Evolutionary conservation across 1,284 basidiomycete genomes (phyloP).

Genomic region (Xanthoconium separans): DNA sequence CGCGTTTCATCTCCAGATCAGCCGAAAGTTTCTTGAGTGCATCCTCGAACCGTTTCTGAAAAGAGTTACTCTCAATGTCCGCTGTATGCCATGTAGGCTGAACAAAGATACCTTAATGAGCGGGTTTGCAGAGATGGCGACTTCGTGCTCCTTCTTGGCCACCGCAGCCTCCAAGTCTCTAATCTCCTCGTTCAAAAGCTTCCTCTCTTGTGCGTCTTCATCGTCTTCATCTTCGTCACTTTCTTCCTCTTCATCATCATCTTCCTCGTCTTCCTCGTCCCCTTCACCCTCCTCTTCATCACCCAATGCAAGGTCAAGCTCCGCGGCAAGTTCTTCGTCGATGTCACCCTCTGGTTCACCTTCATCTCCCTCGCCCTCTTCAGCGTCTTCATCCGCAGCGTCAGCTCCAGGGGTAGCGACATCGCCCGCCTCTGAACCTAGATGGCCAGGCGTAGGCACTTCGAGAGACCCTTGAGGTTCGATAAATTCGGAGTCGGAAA

Average conservation of each 20-base stretch:
- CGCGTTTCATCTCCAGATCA: constrained; percentile 85
- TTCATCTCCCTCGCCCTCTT: constrained; percentile 58
- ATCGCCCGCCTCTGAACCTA: constrained; percentile 62
- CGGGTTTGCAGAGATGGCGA: constrained; percentile 85
- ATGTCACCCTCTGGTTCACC: constrained; percentile 64
- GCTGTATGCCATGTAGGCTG: not conserved
- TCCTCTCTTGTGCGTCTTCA: constrained; percentile 70
- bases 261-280: constrained; percentile 63
- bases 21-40: constrained; percentile 83
- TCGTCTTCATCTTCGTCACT: constrained; percentile 73
- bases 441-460: constrained; percentile 57
- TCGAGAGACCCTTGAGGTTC: constrained; percentile 64
- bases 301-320: constrained; percentile 68
- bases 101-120: constrained; percentile 70
- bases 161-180: constrained; percentile 87
- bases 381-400: constrained; percentile 59
- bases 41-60: constrained; percentile 90
- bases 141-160: constrained; percentile 81
- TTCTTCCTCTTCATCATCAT: constrained; percentile 61
- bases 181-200: constrained; percentile 86
- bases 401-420: constrained; percentile 52
- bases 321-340: constrained; percentile 75
- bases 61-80: constrained; percentile 8
- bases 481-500: constrained; percentile 85
- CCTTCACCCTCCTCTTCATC: constrained; percentile 71